Conservation (phyloP, 257 asterid species). For the Asclepias syriaca region DNA sequence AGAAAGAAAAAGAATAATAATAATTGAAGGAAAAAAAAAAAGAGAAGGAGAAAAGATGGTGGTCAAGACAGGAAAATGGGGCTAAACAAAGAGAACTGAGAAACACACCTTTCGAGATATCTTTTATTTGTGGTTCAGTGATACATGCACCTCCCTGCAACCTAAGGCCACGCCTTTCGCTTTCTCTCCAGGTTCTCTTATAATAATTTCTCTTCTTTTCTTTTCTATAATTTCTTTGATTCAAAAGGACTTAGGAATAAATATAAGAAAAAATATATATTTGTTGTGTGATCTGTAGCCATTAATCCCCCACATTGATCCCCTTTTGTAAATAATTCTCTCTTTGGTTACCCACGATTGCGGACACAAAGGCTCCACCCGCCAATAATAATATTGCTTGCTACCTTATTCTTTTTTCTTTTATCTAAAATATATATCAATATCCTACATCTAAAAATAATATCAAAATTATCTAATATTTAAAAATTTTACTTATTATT, state of each 20-base stretch:
- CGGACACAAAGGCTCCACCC: constrained; percentile 23
- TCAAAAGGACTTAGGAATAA: not conserved
- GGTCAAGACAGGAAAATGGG: not conserved
- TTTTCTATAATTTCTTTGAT: not conserved
- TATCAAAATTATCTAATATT: too few species aligned
- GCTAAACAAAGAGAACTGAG: constrained; percentile 8
- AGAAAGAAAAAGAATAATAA: too few species aligned
- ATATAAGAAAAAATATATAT: not conserved
- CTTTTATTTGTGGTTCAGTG: constrained; percentile 9
- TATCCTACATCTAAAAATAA: too few species aligned
- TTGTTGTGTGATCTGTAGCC: not conserved
- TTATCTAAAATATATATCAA: too few species aligned
- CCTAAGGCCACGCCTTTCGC: constrained; percentile 2
- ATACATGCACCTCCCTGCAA: too few species aligned
- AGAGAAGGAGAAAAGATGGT: not conserved
- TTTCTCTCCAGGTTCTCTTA: constrained; percentile 4
- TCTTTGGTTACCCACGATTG: constrained; percentile 15
- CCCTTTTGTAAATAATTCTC: constrained; percentile 4
- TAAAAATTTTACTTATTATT: too few species aligned
- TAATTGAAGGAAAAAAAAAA: not conserved
- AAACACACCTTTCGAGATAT: constrained; percentile 12
- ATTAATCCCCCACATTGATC: not conserved
- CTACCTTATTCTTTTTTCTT: constrained; percentile 6
- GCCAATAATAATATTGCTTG: constrained; percentile 17
- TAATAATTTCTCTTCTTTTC: too few species aligned